Evolutionary conservation across 306 rosid species (phyloP).

Genomic region (Acmispon strigosus): DNA sequence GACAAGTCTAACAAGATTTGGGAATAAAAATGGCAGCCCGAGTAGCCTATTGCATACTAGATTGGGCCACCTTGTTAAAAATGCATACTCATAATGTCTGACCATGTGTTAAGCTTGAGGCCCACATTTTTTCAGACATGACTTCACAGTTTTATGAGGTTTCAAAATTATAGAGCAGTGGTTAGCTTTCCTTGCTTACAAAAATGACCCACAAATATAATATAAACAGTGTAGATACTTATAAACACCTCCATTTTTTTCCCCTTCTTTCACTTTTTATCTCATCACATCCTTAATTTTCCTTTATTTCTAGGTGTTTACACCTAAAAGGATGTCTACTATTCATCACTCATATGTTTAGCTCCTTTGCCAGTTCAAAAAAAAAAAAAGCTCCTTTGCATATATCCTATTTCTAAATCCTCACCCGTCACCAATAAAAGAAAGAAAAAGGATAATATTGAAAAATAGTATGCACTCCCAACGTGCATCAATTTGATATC

Average conservation of each 20-base stretch:
- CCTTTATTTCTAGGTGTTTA: too few species aligned
- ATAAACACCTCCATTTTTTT: too few species aligned
- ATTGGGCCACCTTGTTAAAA: neutral
- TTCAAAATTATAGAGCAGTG: neutral
- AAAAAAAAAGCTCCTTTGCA: too few species aligned
- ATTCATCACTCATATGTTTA: too few species aligned
- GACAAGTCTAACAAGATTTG: neutral
- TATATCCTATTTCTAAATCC: neutral
- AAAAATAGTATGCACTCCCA: neutral
- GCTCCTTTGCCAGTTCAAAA: too few species aligned
- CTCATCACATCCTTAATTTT: too few species aligned
- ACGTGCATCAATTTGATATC: neutral
- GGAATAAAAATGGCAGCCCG: neutral
- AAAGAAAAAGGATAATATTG: neutral
- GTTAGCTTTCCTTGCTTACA: too few species aligned
- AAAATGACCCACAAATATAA: too few species aligned
- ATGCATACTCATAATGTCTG: neutral
- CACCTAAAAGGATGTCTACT: too few species aligned
- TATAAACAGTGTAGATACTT: too few species aligned
- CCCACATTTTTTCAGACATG: neutral
- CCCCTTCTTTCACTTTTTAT: too few species aligned
- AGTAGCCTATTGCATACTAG: neutral
- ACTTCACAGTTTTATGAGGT: neutral
- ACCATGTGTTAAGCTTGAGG: neutral
- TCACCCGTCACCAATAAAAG: neutral